Percentiles rank a stretch among this genome's conserved stretches.
phyloP scores from a whole-genome alignment of 352 stramenopile genomes.

The Phytophthora sp. region DNA sequence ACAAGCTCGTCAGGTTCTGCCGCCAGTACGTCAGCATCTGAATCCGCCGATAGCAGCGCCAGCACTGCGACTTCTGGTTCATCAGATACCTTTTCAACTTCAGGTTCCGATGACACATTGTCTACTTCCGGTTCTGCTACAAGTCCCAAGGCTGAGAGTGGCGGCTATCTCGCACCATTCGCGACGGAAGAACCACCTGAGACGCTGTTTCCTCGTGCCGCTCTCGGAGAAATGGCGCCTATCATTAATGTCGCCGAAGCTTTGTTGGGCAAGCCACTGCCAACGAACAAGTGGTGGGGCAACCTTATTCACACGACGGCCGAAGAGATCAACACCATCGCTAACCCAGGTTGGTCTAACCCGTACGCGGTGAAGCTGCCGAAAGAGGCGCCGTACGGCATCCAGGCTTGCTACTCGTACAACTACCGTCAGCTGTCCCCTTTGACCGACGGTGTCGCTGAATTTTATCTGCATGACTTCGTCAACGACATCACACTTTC shows the following conservation, averaged over 20 bases:
- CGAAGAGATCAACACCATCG: conserved; percentile 43
- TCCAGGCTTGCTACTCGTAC: conserved; percentile 69
- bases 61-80: conserved; percentile 1
- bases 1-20: background rate
- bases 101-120: background rate
- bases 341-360: conserved; percentile 66
- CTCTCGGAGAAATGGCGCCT: conserved; percentile 48
- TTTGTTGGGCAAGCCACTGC: conserved; percentile 48
- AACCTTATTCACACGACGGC: conserved; percentile 67
- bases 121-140: background rate
- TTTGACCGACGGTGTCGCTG: conserved; percentile 45
- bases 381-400: conserved; percentile 46
- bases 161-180: conserved; percentile 42
- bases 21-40: background rate
- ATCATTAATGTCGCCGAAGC: conserved; percentile 60
- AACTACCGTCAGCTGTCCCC: conserved; percentile 50
- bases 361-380: conserved; percentile 67
- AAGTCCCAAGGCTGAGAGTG: background rate
- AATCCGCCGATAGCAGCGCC: background rate
- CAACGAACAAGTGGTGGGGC: conserved; percentile 84
- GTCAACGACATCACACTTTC: conserved; percentile 72
- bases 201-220: conserved; percentile 47
- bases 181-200: conserved; percentile 43
- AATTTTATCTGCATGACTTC: conserved; percentile 64
- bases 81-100: background rate